Base-by-base conservation (phyloP, 176 grass and related monocot genomes). In the Bothriochloa decipiens region DNA sequence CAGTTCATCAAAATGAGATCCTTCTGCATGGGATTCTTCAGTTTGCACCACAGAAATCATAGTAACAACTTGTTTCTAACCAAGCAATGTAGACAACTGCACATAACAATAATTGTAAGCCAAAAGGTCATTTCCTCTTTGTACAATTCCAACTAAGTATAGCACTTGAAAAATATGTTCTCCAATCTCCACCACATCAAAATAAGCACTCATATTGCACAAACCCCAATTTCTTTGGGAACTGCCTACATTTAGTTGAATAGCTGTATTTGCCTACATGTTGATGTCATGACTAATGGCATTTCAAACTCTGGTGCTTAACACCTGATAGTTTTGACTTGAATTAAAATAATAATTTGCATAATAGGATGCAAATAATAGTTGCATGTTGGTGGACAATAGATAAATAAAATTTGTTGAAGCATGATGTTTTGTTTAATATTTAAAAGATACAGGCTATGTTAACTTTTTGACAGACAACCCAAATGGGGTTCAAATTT, bases 1-100 rank as follows among this genome's bases (percentile, higher is more conserved):
- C 62, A 85, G 28, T 81, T 80, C 25, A 69, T 75, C 27, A 7
- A 47, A 69, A 42, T 69, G 47, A 79, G 42, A 79, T 58, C 69
- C 58, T 66, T 8, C 58, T 32, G 45, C 49, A 76, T 10, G 78
- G 68, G 81, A 74, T 75, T 42, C 15, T 81, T 81, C 32, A 52
- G 50, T 61, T 65, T 37, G 69, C 79, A 50, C 29, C 39, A 76
- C 27, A 63, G 23, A 76, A 82, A 69, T 69, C 7, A n/a, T 11
- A 50, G 50, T 29, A 61, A 53, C 23, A 26, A 58, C 47, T 75
- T 2, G 35, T 46, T 74, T 58, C 33, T 35, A 68, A 80, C 26
- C 46, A 74, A 74, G 22, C 16, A 36, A 37, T 50, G 78, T 33
- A 74, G 25, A 36, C 20, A 47, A 79, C 22, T 43, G 33, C 41